Evolutionary conservation across 345 rosid genomes (phyloP), one percentile per base, ranked within the genome.

Genomic region (Geranium brycei): DNA sequence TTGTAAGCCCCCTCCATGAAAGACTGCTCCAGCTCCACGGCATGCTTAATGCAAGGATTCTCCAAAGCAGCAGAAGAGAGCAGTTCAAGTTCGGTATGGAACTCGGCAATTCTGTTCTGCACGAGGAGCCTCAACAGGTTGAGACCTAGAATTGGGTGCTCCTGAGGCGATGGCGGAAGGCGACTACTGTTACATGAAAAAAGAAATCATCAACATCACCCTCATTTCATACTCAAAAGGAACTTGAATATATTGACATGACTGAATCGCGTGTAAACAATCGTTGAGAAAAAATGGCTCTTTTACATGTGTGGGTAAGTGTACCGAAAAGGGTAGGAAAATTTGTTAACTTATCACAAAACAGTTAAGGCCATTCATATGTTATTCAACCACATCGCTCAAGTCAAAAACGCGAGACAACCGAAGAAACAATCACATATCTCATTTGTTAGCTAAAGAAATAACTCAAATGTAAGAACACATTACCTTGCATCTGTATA

Each of bases 1-100:
- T 91, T 91, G 66, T 90, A 91, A 41, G 99, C 99, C 70, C 97
- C 95, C 73, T 95, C 97, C 99, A 88, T 91, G 78, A 91, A 95
- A 0, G 99, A 95, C 71, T 88, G 97, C 89, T 95, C 99, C 84
- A 95, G 79, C 87, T 95, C 97, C 55, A 88, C 97, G 0, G 99
- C 97, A 69, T 95, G 96, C 75, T 84, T 82, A 80, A 95, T 87
- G 79, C 95, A 88, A 73, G 89, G 82, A 66, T 87, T 85, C 69
- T 91, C 97, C 71, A 91, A 59, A 51, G 97, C 85, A 71, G 83
- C 65, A 2, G 91, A 75, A 7, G 96, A 79, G 40, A 95, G 96
- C 65, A 95, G 70, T 62, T 95, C 97, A 65, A 91, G 87, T 58
- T 91, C 97, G 0, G 99, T 91, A 66, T 91, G 99, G 80, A 91